These are phyloP conservation scores for Dentipellis fragilis DNA, from an alignment of 768 basidiomycete genomes.

Conservation along the genomic window DNA sequence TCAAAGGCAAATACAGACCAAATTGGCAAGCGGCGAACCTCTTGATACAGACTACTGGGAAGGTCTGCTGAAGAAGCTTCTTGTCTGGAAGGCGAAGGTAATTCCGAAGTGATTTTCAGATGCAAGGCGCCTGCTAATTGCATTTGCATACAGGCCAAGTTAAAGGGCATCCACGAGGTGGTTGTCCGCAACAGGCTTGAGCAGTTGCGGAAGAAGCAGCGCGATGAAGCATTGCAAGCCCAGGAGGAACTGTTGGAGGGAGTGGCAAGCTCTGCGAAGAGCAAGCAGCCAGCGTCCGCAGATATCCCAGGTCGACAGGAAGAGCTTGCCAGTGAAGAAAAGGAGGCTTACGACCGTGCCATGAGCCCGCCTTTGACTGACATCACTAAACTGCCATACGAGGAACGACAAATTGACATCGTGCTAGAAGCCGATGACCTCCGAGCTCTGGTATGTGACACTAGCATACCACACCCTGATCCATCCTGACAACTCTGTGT, in stretches of 20 bases:
- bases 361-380: constrained; percentile 83
- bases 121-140: background rate
- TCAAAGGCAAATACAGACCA: constrained; percentile 80
- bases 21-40: constrained; percentile 86
- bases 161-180: constrained; percentile 89
- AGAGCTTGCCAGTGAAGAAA: constrained; percentile 36
- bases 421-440: constrained; percentile 59
- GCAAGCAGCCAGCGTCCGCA: constrained; percentile 24
- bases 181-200: constrained; percentile 94
- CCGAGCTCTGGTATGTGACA: constrained; percentile 35
- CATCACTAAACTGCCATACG: constrained; percentile 55
- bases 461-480: constrained; percentile 1
- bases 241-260: constrained; percentile 85
- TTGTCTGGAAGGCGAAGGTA: constrained; percentile 97
- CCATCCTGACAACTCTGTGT: background rate
- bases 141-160: constrained; percentile 55
- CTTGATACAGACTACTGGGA: constrained; percentile 99
- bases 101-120: background rate
- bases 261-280: constrained; percentile 52
- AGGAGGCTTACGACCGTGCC: constrained; percentile 70
- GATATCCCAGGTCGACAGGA: constrained; percentile 20
- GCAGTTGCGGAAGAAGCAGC: constrained; percentile 88
- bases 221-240: constrained; percentile 91
- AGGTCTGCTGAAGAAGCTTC: constrained; percentile 75
- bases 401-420: constrained; percentile 78